phyloP scores from a whole-genome alignment of 495 filamentous ascomycete genomes.

The Parathielavia hyrcaniae region DNA sequence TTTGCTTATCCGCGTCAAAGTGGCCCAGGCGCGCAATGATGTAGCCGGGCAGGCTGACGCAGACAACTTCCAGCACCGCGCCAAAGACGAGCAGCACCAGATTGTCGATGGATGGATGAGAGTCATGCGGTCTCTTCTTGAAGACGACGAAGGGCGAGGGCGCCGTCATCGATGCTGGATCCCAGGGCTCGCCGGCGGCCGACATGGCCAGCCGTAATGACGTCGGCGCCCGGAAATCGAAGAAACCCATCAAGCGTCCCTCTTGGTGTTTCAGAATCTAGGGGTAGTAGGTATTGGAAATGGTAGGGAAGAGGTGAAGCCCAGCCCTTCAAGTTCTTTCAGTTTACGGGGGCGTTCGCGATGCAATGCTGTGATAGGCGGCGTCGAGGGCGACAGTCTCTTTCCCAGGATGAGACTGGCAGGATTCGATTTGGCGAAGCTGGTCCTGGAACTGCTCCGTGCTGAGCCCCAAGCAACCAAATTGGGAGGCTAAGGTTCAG shows the following conservation, averaged over 20 bases:
- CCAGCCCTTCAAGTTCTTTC: background rate
- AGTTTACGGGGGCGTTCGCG: constrained; percentile 10
- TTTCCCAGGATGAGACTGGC: background rate
- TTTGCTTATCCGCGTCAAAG: constrained; percentile 91
- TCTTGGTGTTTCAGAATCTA: background rate
- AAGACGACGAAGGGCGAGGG: constrained; percentile 30
- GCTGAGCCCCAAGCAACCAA: background rate
- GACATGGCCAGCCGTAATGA: constrained; percentile 54
- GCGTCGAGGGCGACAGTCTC: too few species aligned
- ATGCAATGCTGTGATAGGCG: constrained; percentile 5
- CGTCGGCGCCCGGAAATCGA: constrained; percentile 51
- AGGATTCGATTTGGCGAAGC: background rate
- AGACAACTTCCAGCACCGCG: constrained; percentile 91
- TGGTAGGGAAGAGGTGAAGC: background rate
- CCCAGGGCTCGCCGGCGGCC: constrained; percentile 20
- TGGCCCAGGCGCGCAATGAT: constrained; percentile 82
- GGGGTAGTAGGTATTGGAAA: background rate
- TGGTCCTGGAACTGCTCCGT: background rate
- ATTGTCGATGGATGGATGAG: constrained; percentile 60
- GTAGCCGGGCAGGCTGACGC: constrained; percentile 92
- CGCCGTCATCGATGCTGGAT: constrained; percentile 19
- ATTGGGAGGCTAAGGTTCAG: background rate
- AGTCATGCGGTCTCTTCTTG: constrained; percentile 33
- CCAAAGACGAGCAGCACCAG: constrained; percentile 87
- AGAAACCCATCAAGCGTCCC: constrained; percentile 34